phyloP scores from a whole-genome alignment of 257 asterid species.

The Solanum pinnatisectum region DNA sequence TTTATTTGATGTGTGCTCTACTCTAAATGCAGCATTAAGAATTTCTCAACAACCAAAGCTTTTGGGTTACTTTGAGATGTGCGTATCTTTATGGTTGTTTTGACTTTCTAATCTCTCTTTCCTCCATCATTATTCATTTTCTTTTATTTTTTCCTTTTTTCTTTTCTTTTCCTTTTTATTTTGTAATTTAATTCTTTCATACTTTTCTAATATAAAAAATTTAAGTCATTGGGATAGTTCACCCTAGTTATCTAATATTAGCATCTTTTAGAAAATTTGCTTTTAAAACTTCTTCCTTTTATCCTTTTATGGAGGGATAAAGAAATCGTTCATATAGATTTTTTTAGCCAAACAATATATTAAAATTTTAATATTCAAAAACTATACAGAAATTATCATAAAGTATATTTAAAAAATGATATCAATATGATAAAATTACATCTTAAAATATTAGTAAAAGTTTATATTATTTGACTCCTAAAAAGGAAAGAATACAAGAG shows the following conservation, averaged over 20 bases:
- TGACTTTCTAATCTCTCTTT: slow-evolving; percentile 9
- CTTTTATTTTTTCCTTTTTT: not conserved
- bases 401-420: no score
- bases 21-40: slow-evolving; percentile 18
- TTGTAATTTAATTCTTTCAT: not conserved
- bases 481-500: no score
- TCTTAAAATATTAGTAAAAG: no score
- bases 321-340: not conserved
- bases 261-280: not conserved
- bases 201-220: no score
- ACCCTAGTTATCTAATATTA: not conserved
- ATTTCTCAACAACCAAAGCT: slow-evolving; percentile 33
- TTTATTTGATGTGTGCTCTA: not conserved
- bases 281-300: no score
- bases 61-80: slow-evolving; percentile 20
- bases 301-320: not conserved
- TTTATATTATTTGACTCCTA: no score
- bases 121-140: not conserved
- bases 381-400: no score
- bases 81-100: slow-evolving; percentile 22
- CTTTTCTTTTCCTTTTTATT: not conserved
- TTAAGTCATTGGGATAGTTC: no score
- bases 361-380: no score
- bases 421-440: no score
- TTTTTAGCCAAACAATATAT: not conserved